Evolutionary conservation across 2,329 filamentous ascomycete genomes (phyloP).

Genomic region (Ascochyta clinopodiicola): DNA sequence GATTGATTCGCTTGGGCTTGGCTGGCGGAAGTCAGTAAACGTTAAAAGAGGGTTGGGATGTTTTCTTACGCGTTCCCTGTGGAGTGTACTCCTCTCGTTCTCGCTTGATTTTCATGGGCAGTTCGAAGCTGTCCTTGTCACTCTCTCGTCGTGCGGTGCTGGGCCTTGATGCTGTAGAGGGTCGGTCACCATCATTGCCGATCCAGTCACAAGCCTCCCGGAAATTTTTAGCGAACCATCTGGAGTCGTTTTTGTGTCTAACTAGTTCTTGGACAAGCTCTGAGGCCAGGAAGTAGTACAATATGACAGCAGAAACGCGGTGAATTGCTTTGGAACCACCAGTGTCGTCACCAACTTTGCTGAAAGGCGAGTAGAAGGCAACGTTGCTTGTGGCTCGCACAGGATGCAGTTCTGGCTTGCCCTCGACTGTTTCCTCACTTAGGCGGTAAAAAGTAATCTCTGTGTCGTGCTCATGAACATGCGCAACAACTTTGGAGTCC

Average conservation of each 20-base stretch:
- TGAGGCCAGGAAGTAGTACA: constrained; percentile 36
- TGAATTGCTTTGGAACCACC: constrained; percentile 36
- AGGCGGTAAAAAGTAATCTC: constrained; percentile 39
- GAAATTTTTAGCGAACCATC: constrained; percentile 40
- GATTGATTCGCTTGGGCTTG: constrained; percentile 13
- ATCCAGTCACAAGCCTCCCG: constrained; percentile 37
- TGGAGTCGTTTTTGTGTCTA: constrained; percentile 32
- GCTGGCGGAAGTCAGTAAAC: constrained; percentile 1
- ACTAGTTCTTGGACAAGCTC: constrained; percentile 34
- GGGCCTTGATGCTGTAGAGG: constrained; percentile 29
- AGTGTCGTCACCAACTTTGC: constrained; percentile 35
- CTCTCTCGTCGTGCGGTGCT: constrained; percentile 22
- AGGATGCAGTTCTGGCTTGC: constrained; percentile 27
- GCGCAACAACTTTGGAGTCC: constrained; percentile 34
- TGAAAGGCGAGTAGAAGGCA: constrained; percentile 36
- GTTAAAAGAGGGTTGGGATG: background rate
- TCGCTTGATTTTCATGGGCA: constrained; percentile 30
- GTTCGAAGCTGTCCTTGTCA: constrained; percentile 21
- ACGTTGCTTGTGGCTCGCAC: constrained; percentile 38
- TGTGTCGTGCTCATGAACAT: constrained; percentile 36
- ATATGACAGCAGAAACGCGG: constrained; percentile 35
- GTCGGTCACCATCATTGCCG: constrained; percentile 32
- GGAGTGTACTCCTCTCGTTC: constrained; percentile 33
- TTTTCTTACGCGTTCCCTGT: constrained; percentile 27
- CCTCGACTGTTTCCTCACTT: constrained; percentile 22